These are phyloP conservation scores for Rosa multiflora DNA, from an alignment of 306 rosid species.

Conservation along the genomic window DNA sequence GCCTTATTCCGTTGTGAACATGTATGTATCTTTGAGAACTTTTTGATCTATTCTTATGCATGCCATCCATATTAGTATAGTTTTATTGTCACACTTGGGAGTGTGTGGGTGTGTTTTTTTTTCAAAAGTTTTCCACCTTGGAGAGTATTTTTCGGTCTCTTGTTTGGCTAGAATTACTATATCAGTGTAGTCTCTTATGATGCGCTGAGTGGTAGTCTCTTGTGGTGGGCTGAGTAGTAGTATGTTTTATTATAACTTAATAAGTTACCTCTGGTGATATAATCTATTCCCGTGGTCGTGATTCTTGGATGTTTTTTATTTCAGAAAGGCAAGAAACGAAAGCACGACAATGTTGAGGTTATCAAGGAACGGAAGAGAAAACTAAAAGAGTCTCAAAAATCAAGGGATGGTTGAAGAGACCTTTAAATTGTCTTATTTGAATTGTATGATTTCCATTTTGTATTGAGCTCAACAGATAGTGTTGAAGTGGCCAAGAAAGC, in stretches of 20 bases:
- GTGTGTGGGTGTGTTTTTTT: too few relatives aligned
- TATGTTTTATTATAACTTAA: neutral
- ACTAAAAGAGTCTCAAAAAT: conserved; percentile 44
- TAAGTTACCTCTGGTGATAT: neutral
- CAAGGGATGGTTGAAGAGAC: conserved; percentile 28
- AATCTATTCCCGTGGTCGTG: neutral
- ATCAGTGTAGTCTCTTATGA: neutral
- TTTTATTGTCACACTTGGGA: neutral
- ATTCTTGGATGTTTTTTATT: neutral
- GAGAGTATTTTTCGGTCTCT: too few relatives aligned
- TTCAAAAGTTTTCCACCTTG: too few relatives aligned
- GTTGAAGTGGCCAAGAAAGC: neutral
- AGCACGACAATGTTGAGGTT: conserved; percentile 40
- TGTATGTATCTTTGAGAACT: neutral
- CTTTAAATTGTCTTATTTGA: neutral
- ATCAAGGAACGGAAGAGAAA: conserved; percentile 65
- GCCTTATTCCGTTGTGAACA: neutral
- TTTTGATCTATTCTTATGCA: neutral
- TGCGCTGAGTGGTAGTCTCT: too few relatives aligned
- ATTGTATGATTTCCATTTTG: neutral
- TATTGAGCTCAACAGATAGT: neutral
- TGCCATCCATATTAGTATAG: neutral
- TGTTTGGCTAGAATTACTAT: neutral
- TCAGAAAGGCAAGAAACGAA: conserved; percentile 63
- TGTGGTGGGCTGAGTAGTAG: neutral